A percentile compares a stretch with the other conserved stretches of the same genome.
Evolutionary conservation across 106 monocot species (phyloP).

Genomic region (Acorus gramineus): DNA sequence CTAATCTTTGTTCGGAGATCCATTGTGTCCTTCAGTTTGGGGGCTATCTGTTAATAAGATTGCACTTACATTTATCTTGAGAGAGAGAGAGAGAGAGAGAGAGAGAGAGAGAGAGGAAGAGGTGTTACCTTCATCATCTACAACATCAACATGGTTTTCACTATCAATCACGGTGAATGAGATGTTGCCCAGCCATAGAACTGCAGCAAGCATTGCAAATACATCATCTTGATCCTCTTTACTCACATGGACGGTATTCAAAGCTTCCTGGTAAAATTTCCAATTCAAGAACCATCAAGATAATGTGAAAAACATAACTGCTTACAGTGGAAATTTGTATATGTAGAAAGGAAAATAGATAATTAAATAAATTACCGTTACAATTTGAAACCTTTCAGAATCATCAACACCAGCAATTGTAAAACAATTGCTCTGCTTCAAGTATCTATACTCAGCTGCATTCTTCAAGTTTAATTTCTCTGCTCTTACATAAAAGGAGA

Average conservation of each 20-base stretch:
- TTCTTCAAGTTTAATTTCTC: conserved; percentile 79
- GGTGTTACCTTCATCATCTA: conserved; percentile 79
- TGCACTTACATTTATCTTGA: too few species aligned
- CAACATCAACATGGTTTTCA: conserved; percentile 88
- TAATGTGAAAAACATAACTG: not conserved
- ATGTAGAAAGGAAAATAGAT: too few species aligned
- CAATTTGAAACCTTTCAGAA: conserved; percentile 72
- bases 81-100: not conserved
- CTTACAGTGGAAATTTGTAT: not conserved
- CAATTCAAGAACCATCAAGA: not conserved
- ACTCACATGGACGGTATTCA: conserved; percentile 83
- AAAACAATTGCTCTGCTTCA: conserved; percentile 82
- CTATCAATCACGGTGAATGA: conserved; percentile 77
- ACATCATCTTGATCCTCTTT: conserved; percentile 75
- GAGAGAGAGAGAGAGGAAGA: too few species aligned
- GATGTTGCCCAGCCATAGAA: conserved; percentile 92
- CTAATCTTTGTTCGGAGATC: too few species aligned
- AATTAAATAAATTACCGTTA: conserved; percentile 40
- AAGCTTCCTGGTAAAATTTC: conserved; percentile 59
- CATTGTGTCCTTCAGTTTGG: too few species aligned
- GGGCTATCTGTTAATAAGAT: too few species aligned
- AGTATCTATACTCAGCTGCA: conserved; percentile 69
- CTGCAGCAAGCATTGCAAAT: conserved; percentile 85
- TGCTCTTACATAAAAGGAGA: conserved; percentile 23
- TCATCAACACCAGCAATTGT: conserved; percentile 78